Conservation (phyloP, 176 grass and related monocot species). For the Paspalum notatum region DNA sequence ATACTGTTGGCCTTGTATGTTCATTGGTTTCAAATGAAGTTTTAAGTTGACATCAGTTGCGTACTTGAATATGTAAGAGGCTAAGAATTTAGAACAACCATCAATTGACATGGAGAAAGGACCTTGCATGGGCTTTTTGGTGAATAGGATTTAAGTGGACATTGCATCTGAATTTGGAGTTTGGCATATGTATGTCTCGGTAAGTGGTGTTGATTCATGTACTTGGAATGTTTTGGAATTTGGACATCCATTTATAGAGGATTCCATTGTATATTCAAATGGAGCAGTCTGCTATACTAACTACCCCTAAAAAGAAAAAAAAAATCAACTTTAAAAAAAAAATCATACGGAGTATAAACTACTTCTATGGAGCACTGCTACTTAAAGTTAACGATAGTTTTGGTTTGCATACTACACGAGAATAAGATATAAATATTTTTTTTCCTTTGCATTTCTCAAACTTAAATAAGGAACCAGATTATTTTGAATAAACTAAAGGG, state of each 20-base stretch:
- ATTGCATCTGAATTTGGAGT: not conserved
- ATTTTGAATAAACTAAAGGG: not conserved
- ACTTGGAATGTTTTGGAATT: not conserved
- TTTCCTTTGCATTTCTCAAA: not conserved
- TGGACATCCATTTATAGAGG: conserved; percentile 1
- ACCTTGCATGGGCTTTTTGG: not conserved
- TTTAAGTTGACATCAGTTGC: not conserved
- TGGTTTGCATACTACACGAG: not conserved
- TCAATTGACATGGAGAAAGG: not conserved
- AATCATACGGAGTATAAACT: not conserved
- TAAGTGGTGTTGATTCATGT: conserved; percentile 4
- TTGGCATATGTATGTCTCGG: not conserved
- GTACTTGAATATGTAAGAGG: not conserved
- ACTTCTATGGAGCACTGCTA: not conserved
- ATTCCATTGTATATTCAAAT: not conserved
- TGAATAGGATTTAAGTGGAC: conserved; percentile 23
- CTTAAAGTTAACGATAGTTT: not conserved
- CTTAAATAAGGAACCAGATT: not conserved
- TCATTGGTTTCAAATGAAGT: conserved; percentile 3
- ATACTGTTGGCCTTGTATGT: not conserved
- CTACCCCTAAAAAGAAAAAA: not conserved
- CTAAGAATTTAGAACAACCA: not conserved
- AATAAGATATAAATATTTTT: not conserved
- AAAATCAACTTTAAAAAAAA: not conserved
- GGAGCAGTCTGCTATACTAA: not conserved